Evolutionary conservation across 2,329 filamentous ascomycete genomes (phyloP).

Genomic region (Xylaria sp.): DNA sequence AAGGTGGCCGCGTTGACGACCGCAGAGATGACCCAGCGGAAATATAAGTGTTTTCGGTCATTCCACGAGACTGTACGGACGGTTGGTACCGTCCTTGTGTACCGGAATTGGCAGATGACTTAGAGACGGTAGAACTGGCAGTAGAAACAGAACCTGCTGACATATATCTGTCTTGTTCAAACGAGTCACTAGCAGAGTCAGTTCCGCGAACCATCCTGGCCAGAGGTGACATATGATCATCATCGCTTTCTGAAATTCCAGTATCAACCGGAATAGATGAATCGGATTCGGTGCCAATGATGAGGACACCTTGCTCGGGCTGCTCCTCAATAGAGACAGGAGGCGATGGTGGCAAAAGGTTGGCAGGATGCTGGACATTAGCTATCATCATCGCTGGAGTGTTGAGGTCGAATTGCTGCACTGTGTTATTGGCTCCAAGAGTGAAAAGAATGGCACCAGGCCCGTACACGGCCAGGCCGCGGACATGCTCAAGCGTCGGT

Average conservation of each 20-base stretch:
- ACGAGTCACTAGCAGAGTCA: slow-evolving; percentile 69
- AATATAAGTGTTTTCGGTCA: slow-evolving; percentile 75
- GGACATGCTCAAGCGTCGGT: slow-evolving; percentile 83
- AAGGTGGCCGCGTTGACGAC: slow-evolving; percentile 52
- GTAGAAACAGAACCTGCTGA: slow-evolving; percentile 75
- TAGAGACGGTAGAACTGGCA: slow-evolving; percentile 69
- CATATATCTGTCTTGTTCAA: slow-evolving; percentile 69
- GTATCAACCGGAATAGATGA: slow-evolving; percentile 67
- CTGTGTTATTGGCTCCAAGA: slow-evolving; percentile 84
- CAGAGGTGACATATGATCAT: slow-evolving; percentile 79
- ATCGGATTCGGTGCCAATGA: slow-evolving; percentile 66
- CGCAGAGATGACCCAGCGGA: slow-evolving; percentile 71
- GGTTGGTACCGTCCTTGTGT: slow-evolving; percentile 61
- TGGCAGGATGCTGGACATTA: slow-evolving; percentile 86
- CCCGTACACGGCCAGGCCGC: slow-evolving; percentile 87
- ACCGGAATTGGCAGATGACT: slow-evolving; percentile 66
- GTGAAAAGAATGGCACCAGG: slow-evolving; percentile 94
- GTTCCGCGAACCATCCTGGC: slow-evolving; percentile 80
- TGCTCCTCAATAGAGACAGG: slow-evolving; percentile 83
- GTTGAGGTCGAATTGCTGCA: slow-evolving; percentile 96
- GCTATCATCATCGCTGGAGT: slow-evolving; percentile 82
- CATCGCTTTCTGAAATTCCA: slow-evolving; percentile 77
- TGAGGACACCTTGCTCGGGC: slow-evolving; percentile 63
- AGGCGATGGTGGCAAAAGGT: slow-evolving; percentile 81
- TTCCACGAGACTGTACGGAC: slow-evolving; percentile 64